phyloP scores from a whole-genome alignment of 306 rosid genomes.

The Lathyrus sativus region DNA sequence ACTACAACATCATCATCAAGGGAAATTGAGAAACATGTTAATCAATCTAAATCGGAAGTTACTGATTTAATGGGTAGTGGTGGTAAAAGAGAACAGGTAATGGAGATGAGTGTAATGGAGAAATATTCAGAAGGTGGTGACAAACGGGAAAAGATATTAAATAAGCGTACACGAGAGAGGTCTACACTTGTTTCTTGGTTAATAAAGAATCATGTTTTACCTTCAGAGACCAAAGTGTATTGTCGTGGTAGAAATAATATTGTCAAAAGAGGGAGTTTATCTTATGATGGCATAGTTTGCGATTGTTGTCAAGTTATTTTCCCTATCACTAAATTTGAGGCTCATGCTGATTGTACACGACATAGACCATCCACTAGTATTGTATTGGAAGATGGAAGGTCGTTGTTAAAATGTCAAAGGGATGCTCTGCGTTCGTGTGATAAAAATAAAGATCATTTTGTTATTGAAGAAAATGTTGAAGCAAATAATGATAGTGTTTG shows the following conservation, averaged over 20 bases:
- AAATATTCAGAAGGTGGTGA: too few relatives aligned
- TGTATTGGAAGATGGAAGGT: slow-evolving; percentile 62
- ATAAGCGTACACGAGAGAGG: neutral
- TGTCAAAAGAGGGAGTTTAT: slow-evolving; percentile 45
- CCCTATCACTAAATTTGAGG: slow-evolving; percentile 52
- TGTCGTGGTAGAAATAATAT: slow-evolving; percentile 28
- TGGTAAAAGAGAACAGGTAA: too few relatives aligned
- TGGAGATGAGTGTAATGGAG: too few relatives aligned
- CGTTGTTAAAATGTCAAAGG: slow-evolving; percentile 50
- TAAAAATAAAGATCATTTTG: neutral
- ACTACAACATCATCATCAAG: neutral
- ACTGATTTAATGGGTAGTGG: too few relatives aligned
- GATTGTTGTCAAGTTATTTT: slow-evolving; percentile 54
- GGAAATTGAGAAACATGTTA: neutral
- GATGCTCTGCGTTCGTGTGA: slow-evolving; percentile 2
- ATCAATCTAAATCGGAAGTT: too few relatives aligned
- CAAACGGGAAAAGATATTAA: neutral
- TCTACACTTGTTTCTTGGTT: neutral
- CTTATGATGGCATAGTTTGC: slow-evolving; percentile 51
- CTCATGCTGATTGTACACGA: slow-evolving; percentile 56
- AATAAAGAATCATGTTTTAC: neutral
- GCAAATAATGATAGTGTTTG: slow-evolving; percentile 45
- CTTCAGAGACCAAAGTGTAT: slow-evolving; percentile 22
- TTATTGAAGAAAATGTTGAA: neutral
- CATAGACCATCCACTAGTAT: slow-evolving; percentile 65